Base-by-base conservation (phyloP, 2,329 filamentous ascomycete species). In the Acephala macrosclerotiorum region DNA sequence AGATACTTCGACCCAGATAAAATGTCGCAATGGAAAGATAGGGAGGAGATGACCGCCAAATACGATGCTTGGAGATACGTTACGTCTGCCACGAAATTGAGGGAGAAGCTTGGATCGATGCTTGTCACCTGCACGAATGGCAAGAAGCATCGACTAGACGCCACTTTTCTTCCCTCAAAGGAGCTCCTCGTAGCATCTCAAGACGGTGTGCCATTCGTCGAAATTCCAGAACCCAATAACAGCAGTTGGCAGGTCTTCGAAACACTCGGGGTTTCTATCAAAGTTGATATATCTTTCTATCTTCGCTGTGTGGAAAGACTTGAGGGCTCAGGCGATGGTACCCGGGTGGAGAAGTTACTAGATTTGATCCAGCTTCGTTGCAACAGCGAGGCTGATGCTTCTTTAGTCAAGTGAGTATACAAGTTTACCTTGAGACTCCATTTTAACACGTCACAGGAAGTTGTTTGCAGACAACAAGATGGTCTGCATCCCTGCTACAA, bases 241-340 rank as follows among this genome's bases (percentile, higher is more conserved):
- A 12, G 3, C 20, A 6, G 33, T 18, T 64, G 58, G 63, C 16
- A 56, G 47, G 14, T 56, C 18, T 20, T 64, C 9, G 42, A 58
- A 20, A 35, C 51, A 18, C 51, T 63, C 5, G 61, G 61, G 9
- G 53, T 63, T n/a, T 63, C 61, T 25, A 51, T 63, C 38, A 63
- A 63, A 33, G 55, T 53, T 12, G 61, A 63, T 29, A 38, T 63
- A 9, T 49, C 55, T 26, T 58, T 63, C 38, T 63, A 63, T 38
- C 53, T 63, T 11, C 53, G 55, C n/a, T 47, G 35, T 29, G 38
- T 63, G 25, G 38, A 57, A 58, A 35, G 11, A n/a, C 53, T 63
- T 12, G 47, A 35, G 47, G 36, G 49, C 20, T 55, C 33, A 9
- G 22, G 40, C 16, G 47, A 61, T 20, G 18, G 26, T 51, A 6